A percentile compares a stretch with the other conserved stretches of the same genome.
Conservation (phyloP, 2,329 filamentous ascomycete genomes). For the Cercospora brassicicola region DNA sequence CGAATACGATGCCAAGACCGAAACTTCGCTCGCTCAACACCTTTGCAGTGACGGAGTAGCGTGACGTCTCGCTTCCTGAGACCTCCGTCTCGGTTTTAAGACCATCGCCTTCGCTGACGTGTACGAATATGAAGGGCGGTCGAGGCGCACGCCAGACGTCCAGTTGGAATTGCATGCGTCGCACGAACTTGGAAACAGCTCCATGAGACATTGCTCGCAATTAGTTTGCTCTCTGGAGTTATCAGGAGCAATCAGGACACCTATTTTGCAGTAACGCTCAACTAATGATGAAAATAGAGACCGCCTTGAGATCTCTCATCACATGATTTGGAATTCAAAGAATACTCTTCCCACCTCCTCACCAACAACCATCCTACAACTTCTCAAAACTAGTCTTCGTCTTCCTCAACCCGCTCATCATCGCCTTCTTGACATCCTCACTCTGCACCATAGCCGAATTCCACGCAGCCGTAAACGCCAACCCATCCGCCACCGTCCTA, state of each 20-base stretch:
- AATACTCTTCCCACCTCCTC: neutral
- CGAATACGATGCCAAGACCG: neutral
- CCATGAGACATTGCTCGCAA: neutral
- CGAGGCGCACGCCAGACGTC: neutral
- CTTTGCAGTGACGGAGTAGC: neutral
- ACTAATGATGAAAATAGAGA: neutral
- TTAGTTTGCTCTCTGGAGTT: neutral
- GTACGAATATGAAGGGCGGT: neutral
- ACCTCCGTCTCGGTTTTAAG: neutral
- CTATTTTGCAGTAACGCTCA: neutral
- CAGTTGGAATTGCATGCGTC: neutral
- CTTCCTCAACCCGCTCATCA: conserved; percentile 28
- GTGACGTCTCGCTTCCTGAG: neutral
- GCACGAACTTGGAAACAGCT: neutral
- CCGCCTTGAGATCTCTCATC: neutral
- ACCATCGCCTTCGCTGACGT: neutral
- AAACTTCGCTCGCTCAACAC: neutral
- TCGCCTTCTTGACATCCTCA: conserved; percentile 28
- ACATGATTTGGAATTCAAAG: neutral
- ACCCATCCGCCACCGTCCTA: conserved; percentile 65
- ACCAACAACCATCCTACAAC: conserved; percentile 11
- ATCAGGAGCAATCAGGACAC: neutral
- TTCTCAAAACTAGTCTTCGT: conserved; percentile 30
- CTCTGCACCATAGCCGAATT: conserved; percentile 29
- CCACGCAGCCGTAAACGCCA: conserved; percentile 29